Evolutionary conservation across 2,329 filamentous ascomycete genomes (phyloP).

Genomic region (Pestalotiopsis sp.): DNA sequence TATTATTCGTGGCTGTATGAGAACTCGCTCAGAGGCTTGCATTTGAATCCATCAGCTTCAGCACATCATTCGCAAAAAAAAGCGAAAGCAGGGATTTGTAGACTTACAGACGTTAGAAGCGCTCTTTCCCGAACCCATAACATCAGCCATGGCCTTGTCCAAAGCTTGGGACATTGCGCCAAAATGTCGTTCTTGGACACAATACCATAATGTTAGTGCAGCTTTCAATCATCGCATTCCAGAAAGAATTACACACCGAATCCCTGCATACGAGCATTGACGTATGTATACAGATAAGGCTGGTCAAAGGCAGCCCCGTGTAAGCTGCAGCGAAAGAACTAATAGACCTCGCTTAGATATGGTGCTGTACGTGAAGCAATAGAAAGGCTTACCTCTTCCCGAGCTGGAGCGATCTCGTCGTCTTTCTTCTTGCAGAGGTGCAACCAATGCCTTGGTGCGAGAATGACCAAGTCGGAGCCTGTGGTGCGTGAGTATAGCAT

Average conservation of each 20-base stretch:
- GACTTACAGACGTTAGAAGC: not conserved
- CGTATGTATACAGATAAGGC: not conserved
- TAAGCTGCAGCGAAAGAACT: not conserved
- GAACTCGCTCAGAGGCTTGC: not conserved
- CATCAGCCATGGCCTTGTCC: not conserved
- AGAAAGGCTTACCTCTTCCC: not conserved
- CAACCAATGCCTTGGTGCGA: not conserved
- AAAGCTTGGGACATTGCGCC: not conserved
- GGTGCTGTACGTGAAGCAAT: not conserved
- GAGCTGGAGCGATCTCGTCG: not conserved
- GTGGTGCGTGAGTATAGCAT: not conserved
- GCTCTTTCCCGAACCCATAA: not conserved
- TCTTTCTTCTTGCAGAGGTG: not conserved
- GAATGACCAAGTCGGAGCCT: slow-evolving; percentile 5
- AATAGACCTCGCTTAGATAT: not conserved
- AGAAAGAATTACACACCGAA: not conserved
- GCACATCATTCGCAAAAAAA: not conserved
- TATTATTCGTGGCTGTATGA: not conserved
- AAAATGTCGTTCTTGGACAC: not conserved
- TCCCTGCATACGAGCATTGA: not conserved
- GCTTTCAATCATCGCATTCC: not conserved
- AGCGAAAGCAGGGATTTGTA: not conserved
- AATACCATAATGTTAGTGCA: not conserved
- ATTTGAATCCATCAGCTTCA: not conserved
- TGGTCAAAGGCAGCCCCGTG: not conserved